Evolutionary conservation across 2,329 filamentous ascomycete genomes (phyloP), one percentile per base, ranked within the genome.

Genomic region (Venturia pyrina): DNA sequence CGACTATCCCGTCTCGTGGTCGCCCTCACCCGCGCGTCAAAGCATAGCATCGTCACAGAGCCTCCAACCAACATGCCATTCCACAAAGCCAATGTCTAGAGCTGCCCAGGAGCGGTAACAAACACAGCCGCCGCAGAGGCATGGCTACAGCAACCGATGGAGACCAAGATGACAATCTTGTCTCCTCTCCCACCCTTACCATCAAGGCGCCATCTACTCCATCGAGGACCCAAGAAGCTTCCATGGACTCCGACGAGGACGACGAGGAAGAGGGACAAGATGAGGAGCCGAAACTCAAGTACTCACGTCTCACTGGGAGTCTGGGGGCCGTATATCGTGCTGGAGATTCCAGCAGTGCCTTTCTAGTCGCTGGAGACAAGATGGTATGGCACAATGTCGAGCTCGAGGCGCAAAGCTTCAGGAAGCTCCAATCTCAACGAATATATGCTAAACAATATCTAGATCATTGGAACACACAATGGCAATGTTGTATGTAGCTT

Each of bases 401-500:
- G 40, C 32, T 50, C 11, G 37, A 60, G 61, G 66, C 50, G 44
- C 43, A 63, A 59, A 63, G 19, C 62, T 62, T 62, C 44, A 48
- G 46, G 40, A 46, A 62, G 60, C 60, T 62, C 21, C 40, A 48
- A 32, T 43, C 4, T 32, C 40, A 24, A 63, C 56, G 46, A 62
- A 43, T 68, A 48, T 65, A 60, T 62, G 75, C 69, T 67, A 69
- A 62, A 15, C 3, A 2, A 43, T 32, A n/a, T 46, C 40, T 77
- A 93, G 90, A 89, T 97, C 68, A 82, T 96, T 71, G 95, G 93
- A 70, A 97, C 95, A 41, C 93, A 99, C 76, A 96, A 96, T 78
- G 95, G 95, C 72, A 96, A 95, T 73, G 93, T 98, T 72, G 91
- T 96, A 82, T 81, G 89, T 41, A 21, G 34, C 53, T 34, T 41